These are phyloP conservation scores for Claviceps sp. DNA, from an alignment of 2,329 filamentous ascomycete species.

Conservation along the genomic window DNA sequence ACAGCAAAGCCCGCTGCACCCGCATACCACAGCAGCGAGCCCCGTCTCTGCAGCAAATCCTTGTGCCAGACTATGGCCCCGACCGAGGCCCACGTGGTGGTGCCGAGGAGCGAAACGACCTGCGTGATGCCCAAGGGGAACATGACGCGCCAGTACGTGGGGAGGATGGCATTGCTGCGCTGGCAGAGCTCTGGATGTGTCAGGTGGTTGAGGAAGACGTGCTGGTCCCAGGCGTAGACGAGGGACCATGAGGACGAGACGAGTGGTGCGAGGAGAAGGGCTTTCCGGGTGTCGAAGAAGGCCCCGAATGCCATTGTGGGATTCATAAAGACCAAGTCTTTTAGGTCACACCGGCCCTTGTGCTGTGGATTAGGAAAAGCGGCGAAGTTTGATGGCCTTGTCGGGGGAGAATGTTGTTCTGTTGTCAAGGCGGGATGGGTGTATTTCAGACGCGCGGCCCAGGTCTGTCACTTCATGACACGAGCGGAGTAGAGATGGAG, in stretches of 20 bases:
- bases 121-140: constrained; percentile 22
- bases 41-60: constrained; percentile 11
- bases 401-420: too few species aligned
- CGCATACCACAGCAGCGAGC: constrained; percentile 19
- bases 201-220: constrained; percentile 26
- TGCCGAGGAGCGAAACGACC: constrained; percentile 20
- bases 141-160: constrained; percentile 28
- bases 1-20: constrained; percentile 17
- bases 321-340: not conserved
- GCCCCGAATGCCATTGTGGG: constrained; percentile 22
- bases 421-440: too few species aligned
- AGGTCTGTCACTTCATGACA: too few species aligned
- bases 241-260: constrained; percentile 33
- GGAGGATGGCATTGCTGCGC: constrained; percentile 23
- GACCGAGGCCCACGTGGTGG: constrained; percentile 19
- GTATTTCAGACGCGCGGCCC: too few species aligned
- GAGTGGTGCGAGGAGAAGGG: constrained; percentile 29
- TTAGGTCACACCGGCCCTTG: not conserved
- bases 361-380: not conserved
- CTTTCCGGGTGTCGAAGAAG: constrained; percentile 24
- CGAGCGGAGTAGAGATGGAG: too few species aligned
- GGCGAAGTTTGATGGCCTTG: too few species aligned
- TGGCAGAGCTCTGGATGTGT: constrained; percentile 16
- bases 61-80: constrained; percentile 14
- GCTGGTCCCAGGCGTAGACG: constrained; percentile 30